Conservation (phyloP, 495 filamentous ascomycete genomes). For the Hypoxylon intermedium region DNA sequence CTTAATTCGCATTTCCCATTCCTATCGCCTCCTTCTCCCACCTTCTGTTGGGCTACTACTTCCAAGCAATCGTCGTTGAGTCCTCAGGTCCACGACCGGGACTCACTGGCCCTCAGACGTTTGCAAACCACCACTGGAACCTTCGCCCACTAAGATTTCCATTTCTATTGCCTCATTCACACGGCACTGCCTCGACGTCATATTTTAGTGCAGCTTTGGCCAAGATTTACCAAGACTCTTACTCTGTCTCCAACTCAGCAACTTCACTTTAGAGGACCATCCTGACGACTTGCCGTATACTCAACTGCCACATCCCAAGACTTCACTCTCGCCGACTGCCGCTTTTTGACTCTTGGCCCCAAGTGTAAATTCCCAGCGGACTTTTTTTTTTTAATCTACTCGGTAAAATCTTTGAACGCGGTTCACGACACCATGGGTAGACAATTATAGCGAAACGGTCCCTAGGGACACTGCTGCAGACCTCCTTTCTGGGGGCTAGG, state of each 20-base stretch:
- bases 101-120: slow-evolving; percentile 21
- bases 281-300: slow-evolving; percentile 8
- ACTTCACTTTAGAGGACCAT: slow-evolving; percentile 1
- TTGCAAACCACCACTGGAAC: slow-evolving; percentile 20
- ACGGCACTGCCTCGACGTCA: slow-evolving; percentile 37
- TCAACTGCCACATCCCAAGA: slow-evolving; percentile 23
- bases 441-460: slow-evolving; percentile 64
- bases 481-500: slow-evolving; percentile 41
- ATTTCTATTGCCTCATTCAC: slow-evolving; percentile 18
- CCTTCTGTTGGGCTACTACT: slow-evolving; percentile 1
- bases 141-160: slow-evolving; percentile 7
- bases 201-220: slow-evolving; percentile 31
- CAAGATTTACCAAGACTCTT: slow-evolving; percentile 39
- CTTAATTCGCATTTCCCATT: slow-evolving; percentile 18
- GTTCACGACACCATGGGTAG: slow-evolving; percentile 49
- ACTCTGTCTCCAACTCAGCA: slow-evolving; percentile 30
- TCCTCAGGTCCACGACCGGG: not conserved
- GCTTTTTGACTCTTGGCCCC: slow-evolving; percentile 14
- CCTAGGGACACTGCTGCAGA: slow-evolving; percentile 59
- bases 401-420: slow-evolving; percentile 5
- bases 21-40: slow-evolving; percentile 34
- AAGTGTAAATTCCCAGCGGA: slow-evolving; percentile 1
- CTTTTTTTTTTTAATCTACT: slow-evolving; percentile 3
- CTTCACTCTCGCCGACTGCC: slow-evolving; percentile 14
- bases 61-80: not conserved